Conservation (phyloP, 345 rosid species). For the Citropsis articulata region DNA sequence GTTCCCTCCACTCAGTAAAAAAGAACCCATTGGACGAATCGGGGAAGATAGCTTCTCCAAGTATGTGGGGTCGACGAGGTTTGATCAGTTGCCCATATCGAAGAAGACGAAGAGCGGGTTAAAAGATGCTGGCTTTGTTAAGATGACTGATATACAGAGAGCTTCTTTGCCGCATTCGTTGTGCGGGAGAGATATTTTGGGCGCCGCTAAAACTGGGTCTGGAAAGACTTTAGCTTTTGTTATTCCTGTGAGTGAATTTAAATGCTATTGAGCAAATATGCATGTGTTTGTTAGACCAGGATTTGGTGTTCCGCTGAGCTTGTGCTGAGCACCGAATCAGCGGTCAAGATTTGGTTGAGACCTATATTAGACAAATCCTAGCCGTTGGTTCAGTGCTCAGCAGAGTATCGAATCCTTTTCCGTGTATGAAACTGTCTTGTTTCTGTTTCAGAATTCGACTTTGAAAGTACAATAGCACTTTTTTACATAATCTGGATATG, state of each 20-base stretch:
- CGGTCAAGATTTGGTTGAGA: too few species aligned
- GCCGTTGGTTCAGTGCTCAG: too few species aligned
- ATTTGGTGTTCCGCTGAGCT: too few species aligned
- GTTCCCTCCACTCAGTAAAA: slow-evolving; percentile 40
- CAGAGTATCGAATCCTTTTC: too few species aligned
- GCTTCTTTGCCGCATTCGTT: slow-evolving; percentile 86
- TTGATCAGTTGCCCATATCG: slow-evolving; percentile 72
- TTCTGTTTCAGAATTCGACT: too few species aligned
- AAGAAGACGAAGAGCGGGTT: slow-evolving; percentile 67
- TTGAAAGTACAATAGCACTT: background rate
- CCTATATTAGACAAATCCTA: too few species aligned
- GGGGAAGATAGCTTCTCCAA: slow-evolving; percentile 50
- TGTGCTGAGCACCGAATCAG: too few species aligned
- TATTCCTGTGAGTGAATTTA: slow-evolving; percentile 61
- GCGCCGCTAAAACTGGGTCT: slow-evolving; percentile 96
- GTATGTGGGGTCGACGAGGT: slow-evolving; percentile 56
- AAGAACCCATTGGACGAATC: slow-evolving; percentile 53
- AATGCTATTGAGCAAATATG: background rate
- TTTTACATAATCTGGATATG: background rate
- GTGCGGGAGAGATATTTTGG: slow-evolving; percentile 84
- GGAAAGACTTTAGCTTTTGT: slow-evolving; percentile 93
- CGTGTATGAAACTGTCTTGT: too few species aligned
- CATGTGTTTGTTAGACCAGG: too few species aligned
- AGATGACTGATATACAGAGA: slow-evolving; percentile 84
- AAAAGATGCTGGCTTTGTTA: slow-evolving; percentile 45